These are phyloP conservation scores for Backusella morwellensis DNA, from an alignment of 192 early-diverging fungal species.

Conservation along the genomic window DNA sequence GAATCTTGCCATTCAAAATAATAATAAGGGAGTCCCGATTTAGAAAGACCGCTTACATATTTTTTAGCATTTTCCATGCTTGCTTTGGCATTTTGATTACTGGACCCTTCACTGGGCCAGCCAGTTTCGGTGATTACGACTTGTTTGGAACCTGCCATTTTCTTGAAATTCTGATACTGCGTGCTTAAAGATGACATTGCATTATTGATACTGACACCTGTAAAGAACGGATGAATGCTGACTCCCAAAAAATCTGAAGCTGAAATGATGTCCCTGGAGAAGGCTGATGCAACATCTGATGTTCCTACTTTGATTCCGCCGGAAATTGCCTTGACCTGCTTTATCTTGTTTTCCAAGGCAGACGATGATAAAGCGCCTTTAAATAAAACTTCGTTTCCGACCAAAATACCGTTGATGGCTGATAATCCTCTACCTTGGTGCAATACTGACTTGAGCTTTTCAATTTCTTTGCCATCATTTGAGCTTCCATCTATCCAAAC, in stretches of 20 bases:
- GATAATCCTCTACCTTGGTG: not conserved
- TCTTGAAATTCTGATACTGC: slow-evolving; percentile 49
- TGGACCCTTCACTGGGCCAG: slow-evolving; percentile 56
- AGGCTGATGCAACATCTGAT: slow-evolving; percentile 53
- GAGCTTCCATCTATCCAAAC: slow-evolving; percentile 30
- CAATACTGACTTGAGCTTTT: not conserved
- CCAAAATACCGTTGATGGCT: slow-evolving; percentile 17
- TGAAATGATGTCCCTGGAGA: slow-evolving; percentile 33
- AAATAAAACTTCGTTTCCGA: slow-evolving; percentile 30
- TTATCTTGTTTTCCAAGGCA: slow-evolving; percentile 22
- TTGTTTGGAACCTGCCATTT: slow-evolving; percentile 38
- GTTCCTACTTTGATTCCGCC: slow-evolving; percentile 41
- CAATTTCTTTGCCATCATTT: slow-evolving; percentile 20
- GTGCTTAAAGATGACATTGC: slow-evolving; percentile 43
- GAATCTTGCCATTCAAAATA: slow-evolving; percentile 60
- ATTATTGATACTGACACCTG: slow-evolving; percentile 41
- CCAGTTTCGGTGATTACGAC: slow-evolving; percentile 60
- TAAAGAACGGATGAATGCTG: slow-evolving; percentile 61
- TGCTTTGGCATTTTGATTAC: slow-evolving; percentile 42
- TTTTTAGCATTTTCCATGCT: slow-evolving; percentile 40
- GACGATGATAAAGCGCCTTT: not conserved
- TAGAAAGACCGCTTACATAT: slow-evolving; percentile 45
- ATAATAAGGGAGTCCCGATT: slow-evolving; percentile 49
- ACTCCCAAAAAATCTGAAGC: slow-evolving; percentile 56
- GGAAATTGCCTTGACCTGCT: slow-evolving; percentile 17